Conservation (phyloP, 345 rosid genomes). For the Ceriops decandra region DNA sequence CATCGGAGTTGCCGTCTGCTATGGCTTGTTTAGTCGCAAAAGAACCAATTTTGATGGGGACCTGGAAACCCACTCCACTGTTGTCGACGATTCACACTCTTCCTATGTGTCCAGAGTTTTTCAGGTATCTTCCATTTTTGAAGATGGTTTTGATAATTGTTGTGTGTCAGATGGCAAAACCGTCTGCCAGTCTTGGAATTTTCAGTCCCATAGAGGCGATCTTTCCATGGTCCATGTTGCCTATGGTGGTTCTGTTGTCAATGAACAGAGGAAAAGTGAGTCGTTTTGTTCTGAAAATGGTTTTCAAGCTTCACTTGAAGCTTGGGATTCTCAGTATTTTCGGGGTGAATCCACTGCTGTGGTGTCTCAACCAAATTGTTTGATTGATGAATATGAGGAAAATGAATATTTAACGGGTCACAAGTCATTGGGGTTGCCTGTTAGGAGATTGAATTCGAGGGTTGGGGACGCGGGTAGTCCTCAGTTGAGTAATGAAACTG, state of each 20-base stretch:
- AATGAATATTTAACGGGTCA: constrained; percentile 15
- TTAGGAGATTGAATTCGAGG: constrained; percentile 62
- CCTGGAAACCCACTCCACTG: constrained; percentile 20
- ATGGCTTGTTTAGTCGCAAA: constrained; percentile 66
- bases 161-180: constrained; percentile 39
- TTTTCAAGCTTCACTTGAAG: constrained; percentile 27
- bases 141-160: constrained; percentile 44
- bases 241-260: constrained; percentile 3
- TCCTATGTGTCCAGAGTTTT: constrained; percentile 47
- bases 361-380: constrained; percentile 47
- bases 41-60: constrained; percentile 39
- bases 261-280: constrained; percentile 26
- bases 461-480: constrained; percentile 15
- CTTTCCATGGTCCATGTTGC: constrained; percentile 3
- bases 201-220: constrained; percentile 11
- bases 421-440: constrained; percentile 68
- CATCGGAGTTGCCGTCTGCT: constrained; percentile 77
- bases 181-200: constrained; percentile 13
- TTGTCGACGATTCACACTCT: constrained; percentile 34
- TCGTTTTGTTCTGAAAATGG: constrained; percentile 26
- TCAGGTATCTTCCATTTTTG: constrained; percentile 54
- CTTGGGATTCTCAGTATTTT: constrained; percentile 65
- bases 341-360: constrained; percentile 52
- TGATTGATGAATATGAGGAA: constrained; percentile 30
- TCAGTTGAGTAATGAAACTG: constrained; percentile 31